Evolutionary conservation across 345 rosid species (phyloP).

Genomic region (Dipteronia sinensis): DNA sequence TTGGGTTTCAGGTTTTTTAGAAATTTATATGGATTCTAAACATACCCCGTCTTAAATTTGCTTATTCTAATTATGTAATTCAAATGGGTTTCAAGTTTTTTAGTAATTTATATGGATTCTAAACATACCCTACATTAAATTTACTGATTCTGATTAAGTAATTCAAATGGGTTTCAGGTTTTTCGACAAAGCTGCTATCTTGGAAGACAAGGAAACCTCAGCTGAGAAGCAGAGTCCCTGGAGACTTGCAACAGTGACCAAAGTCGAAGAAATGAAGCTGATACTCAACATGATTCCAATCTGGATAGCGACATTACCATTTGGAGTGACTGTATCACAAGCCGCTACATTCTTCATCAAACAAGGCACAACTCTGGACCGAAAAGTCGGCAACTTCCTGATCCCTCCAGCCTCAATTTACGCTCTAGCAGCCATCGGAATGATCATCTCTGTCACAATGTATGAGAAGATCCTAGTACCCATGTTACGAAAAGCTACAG

Average conservation of each 20-base stretch:
- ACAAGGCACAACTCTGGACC: constrained; percentile 57
- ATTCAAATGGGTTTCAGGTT: constrained; percentile 49
- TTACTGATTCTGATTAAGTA: background rate
- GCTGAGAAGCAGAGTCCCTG: constrained; percentile 58
- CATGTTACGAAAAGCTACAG: constrained; percentile 41
- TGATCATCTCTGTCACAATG: constrained; percentile 51
- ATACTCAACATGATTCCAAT: constrained; percentile 86
- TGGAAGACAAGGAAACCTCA: constrained; percentile 39
- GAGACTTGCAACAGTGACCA: constrained; percentile 79
- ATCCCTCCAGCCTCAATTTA: constrained; percentile 66
- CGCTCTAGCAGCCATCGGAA: constrained; percentile 54
- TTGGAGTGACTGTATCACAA: constrained; percentile 78
- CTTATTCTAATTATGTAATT: background rate
- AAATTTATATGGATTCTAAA: too few relatives aligned
- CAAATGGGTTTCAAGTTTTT: constrained; percentile 60
- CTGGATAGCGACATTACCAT: constrained; percentile 76
- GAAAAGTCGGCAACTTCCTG: constrained; percentile 44
- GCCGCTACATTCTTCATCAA: constrained; percentile 88
- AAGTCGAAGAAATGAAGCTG: constrained; percentile 86
- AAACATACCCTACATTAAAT: too few relatives aligned
- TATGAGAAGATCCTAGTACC: constrained; percentile 66
- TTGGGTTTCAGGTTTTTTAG: constrained; percentile 60
- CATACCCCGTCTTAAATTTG: too few relatives aligned
- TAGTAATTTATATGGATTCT: too few relatives aligned
- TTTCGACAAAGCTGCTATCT: constrained; percentile 86